Evolutionary conservation across 129 eudicot genomes (phyloP).

Genomic region (Lactuca sativa): DNA sequence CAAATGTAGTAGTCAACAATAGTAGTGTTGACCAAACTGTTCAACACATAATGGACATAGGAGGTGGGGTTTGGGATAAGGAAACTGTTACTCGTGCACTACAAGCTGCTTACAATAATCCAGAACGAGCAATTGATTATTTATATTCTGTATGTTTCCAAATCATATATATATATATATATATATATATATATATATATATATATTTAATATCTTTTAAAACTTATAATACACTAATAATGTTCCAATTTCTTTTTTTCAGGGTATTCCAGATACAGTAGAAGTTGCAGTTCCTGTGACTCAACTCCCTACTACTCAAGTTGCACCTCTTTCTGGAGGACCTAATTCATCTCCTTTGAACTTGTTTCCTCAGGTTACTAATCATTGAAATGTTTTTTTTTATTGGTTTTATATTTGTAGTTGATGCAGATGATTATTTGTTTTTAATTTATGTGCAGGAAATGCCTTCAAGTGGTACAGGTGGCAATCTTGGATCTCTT

Average conservation of each 20-base stretch:
- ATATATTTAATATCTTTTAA: background rate
- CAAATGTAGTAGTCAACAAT: slow-evolving; percentile 50
- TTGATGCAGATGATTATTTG: background rate
- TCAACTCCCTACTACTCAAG: slow-evolving; percentile 46
- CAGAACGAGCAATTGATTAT: slow-evolving; percentile 95
- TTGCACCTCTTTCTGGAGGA: slow-evolving; percentile 65
- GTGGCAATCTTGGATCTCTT: slow-evolving; percentile 80
- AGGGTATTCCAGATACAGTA: slow-evolving; percentile 87
- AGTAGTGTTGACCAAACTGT: slow-evolving; percentile 67
- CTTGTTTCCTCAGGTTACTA: slow-evolving; percentile 85
- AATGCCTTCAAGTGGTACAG: slow-evolving; percentile 59
- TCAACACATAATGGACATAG: slow-evolving; percentile 87
- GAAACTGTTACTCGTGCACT: slow-evolving; percentile 92
- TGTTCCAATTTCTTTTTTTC: slow-evolving; percentile 1
- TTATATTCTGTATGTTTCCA: slow-evolving; percentile 65
- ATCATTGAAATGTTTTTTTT: slow-evolving; percentile 3
- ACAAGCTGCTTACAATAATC: slow-evolving; percentile 95
- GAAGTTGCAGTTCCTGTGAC: slow-evolving; percentile 74
- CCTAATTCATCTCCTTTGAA: slow-evolving; percentile 91
- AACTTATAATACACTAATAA: background rate
- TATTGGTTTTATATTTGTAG: slow-evolving; percentile 1
- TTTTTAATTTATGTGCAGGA: slow-evolving; percentile 47
- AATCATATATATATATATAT: background rate
- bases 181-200: too few relatives aligned
- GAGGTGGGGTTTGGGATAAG: slow-evolving; percentile 96